These are phyloP conservation scores for Thraustochytrium aureum DNA, from an alignment of 352 stramenopile species.

Conservation along the genomic window DNA sequence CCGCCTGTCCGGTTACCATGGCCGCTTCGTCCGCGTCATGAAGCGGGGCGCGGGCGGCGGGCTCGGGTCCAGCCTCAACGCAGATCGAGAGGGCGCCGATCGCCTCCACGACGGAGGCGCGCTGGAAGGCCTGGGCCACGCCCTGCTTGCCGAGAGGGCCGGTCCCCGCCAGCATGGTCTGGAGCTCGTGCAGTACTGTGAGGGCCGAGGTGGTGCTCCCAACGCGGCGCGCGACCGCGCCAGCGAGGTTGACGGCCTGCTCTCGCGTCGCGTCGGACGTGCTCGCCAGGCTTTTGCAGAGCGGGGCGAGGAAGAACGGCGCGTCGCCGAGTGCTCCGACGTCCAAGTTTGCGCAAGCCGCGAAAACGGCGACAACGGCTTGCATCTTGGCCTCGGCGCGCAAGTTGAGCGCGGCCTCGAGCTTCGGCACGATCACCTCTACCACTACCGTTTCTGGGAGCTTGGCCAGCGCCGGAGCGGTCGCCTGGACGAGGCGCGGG, in stretches of 20 bases:
- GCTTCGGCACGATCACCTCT: constrained; percentile 23
- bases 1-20: neutral
- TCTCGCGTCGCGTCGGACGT: constrained; percentile 8
- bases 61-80: neutral
- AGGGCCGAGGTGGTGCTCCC: neutral
- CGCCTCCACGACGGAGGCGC: neutral
- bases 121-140: constrained; percentile 37
- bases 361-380: constrained; percentile 6
- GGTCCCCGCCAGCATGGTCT: neutral
- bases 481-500: too few species aligned
- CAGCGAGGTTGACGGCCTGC: neutral
- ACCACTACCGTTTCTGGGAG: too few species aligned
- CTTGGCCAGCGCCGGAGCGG: too few species aligned
- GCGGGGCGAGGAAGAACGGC: constrained; percentile 2
- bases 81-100: neutral
- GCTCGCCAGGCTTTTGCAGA: constrained; percentile 34
- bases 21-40: constrained; percentile 18
- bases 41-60: neutral
- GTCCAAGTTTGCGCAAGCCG: neutral
- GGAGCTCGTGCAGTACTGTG: constrained; percentile 6
- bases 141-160: constrained; percentile 11
- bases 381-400: constrained; percentile 34
- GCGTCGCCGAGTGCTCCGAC: neutral
- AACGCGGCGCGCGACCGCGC: neutral
- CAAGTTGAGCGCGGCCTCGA: constrained; percentile 27